These are phyloP conservation scores for Apiospora aurea DNA, from an alignment of 2,329 filamentous ascomycete genomes.

Conservation along the genomic window DNA sequence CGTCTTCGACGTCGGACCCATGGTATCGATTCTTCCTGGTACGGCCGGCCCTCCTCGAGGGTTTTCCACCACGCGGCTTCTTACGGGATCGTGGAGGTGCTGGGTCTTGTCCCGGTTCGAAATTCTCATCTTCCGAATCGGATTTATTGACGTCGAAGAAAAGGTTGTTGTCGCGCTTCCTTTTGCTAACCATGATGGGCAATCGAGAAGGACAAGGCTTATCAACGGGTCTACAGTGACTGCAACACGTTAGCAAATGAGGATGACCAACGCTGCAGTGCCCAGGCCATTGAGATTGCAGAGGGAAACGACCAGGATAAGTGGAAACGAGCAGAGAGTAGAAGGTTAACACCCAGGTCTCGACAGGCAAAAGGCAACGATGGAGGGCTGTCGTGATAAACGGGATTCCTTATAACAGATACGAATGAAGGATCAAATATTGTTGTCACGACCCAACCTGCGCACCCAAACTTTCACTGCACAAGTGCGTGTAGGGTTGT, in stretches of 20 bases:
- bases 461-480: background rate
- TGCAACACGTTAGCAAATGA: background rate
- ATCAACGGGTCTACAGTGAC: background rate
- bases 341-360: background rate
- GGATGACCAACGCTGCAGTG: background rate
- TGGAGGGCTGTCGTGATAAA: background rate
- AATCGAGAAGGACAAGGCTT: constrained; percentile 8
- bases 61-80: constrained; percentile 49
- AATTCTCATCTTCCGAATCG: constrained; percentile 71
- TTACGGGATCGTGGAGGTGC: constrained; percentile 41
- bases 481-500: background rate
- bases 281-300: background rate
- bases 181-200: constrained; percentile 55
- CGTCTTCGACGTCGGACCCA: constrained; percentile 69
- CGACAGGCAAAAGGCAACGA: background rate
- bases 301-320: background rate
- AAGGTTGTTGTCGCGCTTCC: constrained; percentile 62
- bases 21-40: constrained; percentile 51
- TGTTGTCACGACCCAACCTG: background rate
- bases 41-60: constrained; percentile 37
- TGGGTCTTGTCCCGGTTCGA: constrained; percentile 59
- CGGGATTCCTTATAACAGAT: background rate
- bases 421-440: background rate
- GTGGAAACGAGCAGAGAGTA: background rate
- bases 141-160: constrained; percentile 71